Conservation (phyloP, 345 rosid genomes). For the Gossypium mustelinum region DNA sequence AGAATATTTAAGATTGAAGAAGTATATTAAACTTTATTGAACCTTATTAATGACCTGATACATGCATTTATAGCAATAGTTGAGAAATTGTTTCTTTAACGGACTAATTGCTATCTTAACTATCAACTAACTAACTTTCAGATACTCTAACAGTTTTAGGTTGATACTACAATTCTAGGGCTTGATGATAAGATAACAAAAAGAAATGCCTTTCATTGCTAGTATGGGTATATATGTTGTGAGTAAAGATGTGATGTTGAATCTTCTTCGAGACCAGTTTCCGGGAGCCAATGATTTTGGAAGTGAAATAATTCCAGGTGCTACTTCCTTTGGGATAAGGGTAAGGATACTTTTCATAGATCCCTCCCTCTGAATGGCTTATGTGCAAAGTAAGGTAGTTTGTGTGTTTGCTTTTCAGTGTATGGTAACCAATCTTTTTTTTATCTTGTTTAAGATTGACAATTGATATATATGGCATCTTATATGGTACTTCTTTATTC, state of each 20-base stretch:
- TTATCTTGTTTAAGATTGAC: background rate
- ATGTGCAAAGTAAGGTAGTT: background rate
- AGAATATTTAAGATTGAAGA: no score
- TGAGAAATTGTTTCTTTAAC: no score
- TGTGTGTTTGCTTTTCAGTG: background rate
- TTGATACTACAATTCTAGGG: constrained; percentile 89
- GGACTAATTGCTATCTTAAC: no score
- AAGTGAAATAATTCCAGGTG: constrained; percentile 98
- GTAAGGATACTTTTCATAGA: constrained; percentile 33
- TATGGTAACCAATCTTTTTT: background rate
- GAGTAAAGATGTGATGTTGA: constrained; percentile 84
- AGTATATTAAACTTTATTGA: no score
- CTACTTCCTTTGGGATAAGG: constrained; percentile 82
- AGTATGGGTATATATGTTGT: constrained; percentile 98
- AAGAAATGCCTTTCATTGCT: constrained; percentile 92
- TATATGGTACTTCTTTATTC: background rate
- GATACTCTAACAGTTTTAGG: constrained; percentile 35
- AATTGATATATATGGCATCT: background rate
- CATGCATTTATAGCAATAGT: no score
- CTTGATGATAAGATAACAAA: constrained; percentile 86
- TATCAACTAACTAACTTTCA: no score
- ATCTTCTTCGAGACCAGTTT: constrained; percentile 79
- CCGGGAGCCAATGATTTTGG: constrained; percentile 98
- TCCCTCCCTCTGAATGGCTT: background rate
- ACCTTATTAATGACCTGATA: no score